These are phyloP conservation scores for Calvatia gigantea DNA, from an alignment of 768 basidiomycete species.

Conservation along the genomic window DNA sequence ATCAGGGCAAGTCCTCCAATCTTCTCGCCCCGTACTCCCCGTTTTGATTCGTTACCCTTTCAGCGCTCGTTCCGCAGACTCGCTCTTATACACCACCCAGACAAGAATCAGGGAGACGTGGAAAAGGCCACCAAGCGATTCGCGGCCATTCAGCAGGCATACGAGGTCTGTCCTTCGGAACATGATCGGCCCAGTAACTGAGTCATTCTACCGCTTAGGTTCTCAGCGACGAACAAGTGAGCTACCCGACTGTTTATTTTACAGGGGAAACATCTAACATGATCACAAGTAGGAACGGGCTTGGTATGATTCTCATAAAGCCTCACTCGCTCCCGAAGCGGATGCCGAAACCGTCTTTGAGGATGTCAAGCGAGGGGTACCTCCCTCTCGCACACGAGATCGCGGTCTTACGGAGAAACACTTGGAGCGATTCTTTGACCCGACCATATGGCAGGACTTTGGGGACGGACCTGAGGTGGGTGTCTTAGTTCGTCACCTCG, in stretches of 20 bases:
- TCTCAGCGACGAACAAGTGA: constrained; percentile 91
- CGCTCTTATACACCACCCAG: constrained; percentile 83
- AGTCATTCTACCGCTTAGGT: constrained; percentile 45
- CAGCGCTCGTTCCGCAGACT: constrained; percentile 82
- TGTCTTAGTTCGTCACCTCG: not conserved
- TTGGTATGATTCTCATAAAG: constrained; percentile 95
- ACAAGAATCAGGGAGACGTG: constrained; percentile 79
- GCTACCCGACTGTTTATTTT: constrained; percentile 17
- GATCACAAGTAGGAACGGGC: constrained; percentile 80
- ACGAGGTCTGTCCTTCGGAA: constrained; percentile 58
- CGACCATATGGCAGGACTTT: constrained; percentile 60
- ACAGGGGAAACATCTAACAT: constrained; percentile 14
- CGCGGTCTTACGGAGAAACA: constrained; percentile 81
- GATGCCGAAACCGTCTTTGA: constrained; percentile 86
- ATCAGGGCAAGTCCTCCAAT: constrained; percentile 59
- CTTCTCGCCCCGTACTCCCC: not conserved
- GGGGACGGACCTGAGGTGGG: constrained; percentile 61
- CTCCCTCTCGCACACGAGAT: constrained; percentile 50
- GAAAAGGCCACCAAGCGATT: constrained; percentile 88
- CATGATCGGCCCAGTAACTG: constrained; percentile 1
- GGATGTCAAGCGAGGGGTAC: constrained; percentile 73
- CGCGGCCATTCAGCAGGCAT: constrained; percentile 88
- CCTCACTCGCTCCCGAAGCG: constrained; percentile 73
- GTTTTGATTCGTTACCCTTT: constrained; percentile 5
- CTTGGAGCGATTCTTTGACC: constrained; percentile 80